Conservation (phyloP, 106 monocot genomes). For the Amphibolis antarctica region DNA sequence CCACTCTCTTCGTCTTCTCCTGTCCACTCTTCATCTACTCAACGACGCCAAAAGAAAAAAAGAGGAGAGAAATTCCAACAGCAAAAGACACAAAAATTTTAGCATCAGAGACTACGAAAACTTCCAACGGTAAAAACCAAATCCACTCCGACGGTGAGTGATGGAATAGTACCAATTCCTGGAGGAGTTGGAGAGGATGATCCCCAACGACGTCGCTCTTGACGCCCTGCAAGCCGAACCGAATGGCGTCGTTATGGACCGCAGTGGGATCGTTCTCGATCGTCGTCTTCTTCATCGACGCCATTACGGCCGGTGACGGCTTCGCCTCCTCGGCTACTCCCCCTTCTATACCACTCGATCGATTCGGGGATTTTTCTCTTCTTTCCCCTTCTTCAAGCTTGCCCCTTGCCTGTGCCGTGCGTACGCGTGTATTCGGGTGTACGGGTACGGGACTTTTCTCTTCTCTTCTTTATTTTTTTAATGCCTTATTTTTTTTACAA, state of each 20-base stretch:
- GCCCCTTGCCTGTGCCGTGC: too few species aligned
- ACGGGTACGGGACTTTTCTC: too few species aligned
- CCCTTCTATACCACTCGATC: neutral
- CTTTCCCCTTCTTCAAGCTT: too few species aligned
- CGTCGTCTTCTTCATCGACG: conserved; percentile 23
- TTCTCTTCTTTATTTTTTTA: too few species aligned
- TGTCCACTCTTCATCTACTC: conserved; percentile 33
- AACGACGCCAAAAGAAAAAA: too few species aligned
- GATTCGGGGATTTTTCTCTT: too few species aligned
- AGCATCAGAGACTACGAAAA: neutral
- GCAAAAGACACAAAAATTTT: neutral
- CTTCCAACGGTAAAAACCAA: too few species aligned
- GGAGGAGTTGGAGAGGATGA: conserved; percentile 59
- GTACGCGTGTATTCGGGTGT: too few species aligned
- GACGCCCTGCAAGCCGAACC: conserved; percentile 65
- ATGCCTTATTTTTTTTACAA: too few species aligned
- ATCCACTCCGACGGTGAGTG: too few species aligned
- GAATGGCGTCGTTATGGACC: conserved; percentile 46
- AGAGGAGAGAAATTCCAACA: neutral
- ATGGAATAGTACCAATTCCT: conserved; percentile 52
- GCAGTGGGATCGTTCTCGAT: conserved; percentile 44
- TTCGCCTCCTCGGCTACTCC: too few species aligned
- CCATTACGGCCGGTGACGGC: neutral
- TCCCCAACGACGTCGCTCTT: conserved; percentile 63
- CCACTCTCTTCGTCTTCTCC: conserved; percentile 67